Evolutionary conservation across 176 grass and related monocot genomes (phyloP).

Genomic region (Olyra latifolia): DNA sequence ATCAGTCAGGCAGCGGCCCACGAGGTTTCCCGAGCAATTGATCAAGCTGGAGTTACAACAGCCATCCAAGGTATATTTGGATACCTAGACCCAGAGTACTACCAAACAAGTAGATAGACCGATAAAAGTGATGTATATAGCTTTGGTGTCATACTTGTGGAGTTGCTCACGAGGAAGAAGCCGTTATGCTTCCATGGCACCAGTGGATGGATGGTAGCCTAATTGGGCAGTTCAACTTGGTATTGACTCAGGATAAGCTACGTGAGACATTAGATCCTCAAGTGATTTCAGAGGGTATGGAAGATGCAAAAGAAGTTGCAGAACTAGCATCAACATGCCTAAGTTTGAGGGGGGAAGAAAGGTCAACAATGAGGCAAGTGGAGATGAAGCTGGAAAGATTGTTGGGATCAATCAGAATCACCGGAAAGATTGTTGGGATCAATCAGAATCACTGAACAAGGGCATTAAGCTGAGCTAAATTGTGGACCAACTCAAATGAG

Average conservation of each 20-base stretch:
- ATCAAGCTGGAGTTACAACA: too few species aligned
- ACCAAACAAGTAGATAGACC: slow-evolving; percentile 8
- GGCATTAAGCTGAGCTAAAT: not conserved
- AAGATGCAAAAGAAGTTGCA: slow-evolving; percentile 17
- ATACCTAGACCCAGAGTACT: too few species aligned
- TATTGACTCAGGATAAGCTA: slow-evolving; percentile 4
- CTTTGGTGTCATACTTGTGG: slow-evolving; percentile 41
- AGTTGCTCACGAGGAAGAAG: slow-evolving; percentile 44
- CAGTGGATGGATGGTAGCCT: slow-evolving; percentile 8
- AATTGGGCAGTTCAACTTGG: slow-evolving; percentile 16
- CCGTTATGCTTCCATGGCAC: not conserved
- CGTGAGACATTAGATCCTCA: slow-evolving; percentile 30
- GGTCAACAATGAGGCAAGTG: slow-evolving; percentile 42
- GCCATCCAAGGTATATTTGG: too few species aligned
- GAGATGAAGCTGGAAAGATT: slow-evolving; percentile 32
- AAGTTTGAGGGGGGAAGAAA: slow-evolving; percentile 19
- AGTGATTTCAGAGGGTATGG: not conserved
- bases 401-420: not conserved
- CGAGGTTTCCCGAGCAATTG: too few species aligned
- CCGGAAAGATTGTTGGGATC: not conserved
- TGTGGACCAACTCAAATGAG: not conserved
- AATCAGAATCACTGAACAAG: slow-evolving; percentile 7
- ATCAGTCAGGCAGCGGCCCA: too few species aligned
- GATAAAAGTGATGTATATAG: slow-evolving; percentile 39
- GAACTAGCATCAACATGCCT: slow-evolving; percentile 22